These are phyloP conservation scores for Agrocybe praecox DNA, from an alignment of 768 basidiomycete genomes.

Conservation along the genomic window DNA sequence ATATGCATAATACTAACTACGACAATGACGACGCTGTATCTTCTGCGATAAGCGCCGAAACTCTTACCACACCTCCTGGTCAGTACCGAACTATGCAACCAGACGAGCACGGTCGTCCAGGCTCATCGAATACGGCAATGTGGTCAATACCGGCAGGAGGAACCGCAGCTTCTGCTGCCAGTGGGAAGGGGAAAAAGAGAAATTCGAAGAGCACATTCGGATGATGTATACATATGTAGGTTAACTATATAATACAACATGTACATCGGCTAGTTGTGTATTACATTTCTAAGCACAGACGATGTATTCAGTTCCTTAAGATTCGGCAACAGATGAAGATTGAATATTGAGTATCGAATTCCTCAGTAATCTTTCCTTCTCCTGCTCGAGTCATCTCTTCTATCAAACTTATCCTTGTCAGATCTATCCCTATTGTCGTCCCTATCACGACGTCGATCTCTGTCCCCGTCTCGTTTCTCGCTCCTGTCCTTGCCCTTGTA, in stretches of 20 bases:
- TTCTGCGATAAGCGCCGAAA: slow-evolving; percentile 28
- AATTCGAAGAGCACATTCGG: not conserved
- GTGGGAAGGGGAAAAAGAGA: not conserved
- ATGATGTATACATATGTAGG: not conserved
- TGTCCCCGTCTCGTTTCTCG: slow-evolving; percentile 28
- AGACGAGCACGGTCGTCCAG: slow-evolving; percentile 7
- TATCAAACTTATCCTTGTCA: slow-evolving; percentile 18
- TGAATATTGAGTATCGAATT: too few species aligned
- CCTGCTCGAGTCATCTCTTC: slow-evolving; percentile 8
- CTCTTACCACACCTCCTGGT: slow-evolving; percentile 33
- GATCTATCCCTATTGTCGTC: slow-evolving; percentile 25
- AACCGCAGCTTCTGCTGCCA: not conserved
- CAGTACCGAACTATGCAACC: slow-evolving; percentile 1
- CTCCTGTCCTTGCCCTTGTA: slow-evolving; percentile 1
- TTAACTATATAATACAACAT: not conserved
- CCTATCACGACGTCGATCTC: slow-evolving; percentile 30
- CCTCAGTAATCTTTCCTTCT: slow-evolving; percentile 10
- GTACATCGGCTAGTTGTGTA: not conserved
- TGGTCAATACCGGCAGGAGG: not conserved
- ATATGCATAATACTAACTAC: slow-evolving; percentile 1
- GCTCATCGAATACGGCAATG: not conserved
- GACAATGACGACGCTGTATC: slow-evolving; percentile 31
- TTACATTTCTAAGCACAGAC: not conserved
- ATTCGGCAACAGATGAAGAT: too few species aligned
- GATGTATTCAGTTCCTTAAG: not conserved